A percentile compares a stretch with the other conserved stretches of the same genome.
Evolutionary conservation across 192 early-diverging fungal species (phyloP).

Genomic region (Umbelopsis sp.): DNA sequence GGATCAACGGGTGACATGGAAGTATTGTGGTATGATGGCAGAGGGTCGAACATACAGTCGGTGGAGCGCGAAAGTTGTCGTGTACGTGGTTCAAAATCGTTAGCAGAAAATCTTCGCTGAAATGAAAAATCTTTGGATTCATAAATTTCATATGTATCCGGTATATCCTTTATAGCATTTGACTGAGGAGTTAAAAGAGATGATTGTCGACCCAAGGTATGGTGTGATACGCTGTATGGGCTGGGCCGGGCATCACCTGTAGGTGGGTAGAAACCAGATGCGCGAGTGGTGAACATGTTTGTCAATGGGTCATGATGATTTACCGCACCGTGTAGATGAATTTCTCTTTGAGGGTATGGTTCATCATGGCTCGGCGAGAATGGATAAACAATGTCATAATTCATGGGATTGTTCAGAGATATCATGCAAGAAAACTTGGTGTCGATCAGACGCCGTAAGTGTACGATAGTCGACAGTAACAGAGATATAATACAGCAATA

Average conservation of each 20-base stretch:
- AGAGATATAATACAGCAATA: not conserved
- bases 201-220: not conserved
- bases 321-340: not conserved
- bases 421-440: not conserved
- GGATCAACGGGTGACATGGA: not conserved
- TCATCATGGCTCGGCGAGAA: not conserved
- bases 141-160: not conserved
- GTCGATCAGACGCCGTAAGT: not conserved
- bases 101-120: not conserved
- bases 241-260: not conserved
- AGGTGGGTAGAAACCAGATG: not conserved
- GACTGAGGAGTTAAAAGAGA: not conserved
- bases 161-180: not conserved
- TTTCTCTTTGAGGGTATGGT: not conserved
- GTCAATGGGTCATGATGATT: not conserved
- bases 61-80: not conserved
- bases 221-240: not conserved
- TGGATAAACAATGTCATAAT: conserved; percentile 2
- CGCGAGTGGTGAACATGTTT: not conserved
- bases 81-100: not conserved
- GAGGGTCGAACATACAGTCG: not conserved
- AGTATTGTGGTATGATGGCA: not conserved
- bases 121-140: not conserved
- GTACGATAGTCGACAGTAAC: not conserved
- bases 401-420: not conserved